A percentile compares a stretch with the other conserved stretches of the same genome.
Evolutionary conservation across 148 eudicot genomes (phyloP).

Genomic region (Pouteria glomerata): DNA sequence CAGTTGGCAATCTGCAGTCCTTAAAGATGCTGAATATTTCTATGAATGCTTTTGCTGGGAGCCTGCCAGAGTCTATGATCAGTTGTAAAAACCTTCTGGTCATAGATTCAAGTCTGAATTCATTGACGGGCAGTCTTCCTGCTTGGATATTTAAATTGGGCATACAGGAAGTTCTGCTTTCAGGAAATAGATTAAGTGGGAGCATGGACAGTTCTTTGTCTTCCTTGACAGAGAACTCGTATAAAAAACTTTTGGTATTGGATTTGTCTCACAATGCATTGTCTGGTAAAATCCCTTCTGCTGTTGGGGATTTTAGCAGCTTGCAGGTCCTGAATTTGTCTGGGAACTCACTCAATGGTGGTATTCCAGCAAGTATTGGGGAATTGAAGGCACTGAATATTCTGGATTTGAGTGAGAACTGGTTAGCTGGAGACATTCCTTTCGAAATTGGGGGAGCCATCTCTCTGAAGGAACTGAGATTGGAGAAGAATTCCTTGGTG

Average conservation of each 20-base stretch:
- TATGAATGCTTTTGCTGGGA: conserved; percentile 53
- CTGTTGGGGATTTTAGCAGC: conserved; percentile 49
- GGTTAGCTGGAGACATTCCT: conserved; percentile 60
- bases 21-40: conserved; percentile 61
- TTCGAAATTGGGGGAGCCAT: conserved; percentile 56
- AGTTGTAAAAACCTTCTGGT: conserved; percentile 52
- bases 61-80: conserved; percentile 60
- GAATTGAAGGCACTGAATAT: conserved; percentile 45
- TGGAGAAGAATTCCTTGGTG: conserved; percentile 46
- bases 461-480: conserved; percentile 48
- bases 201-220: conserved; percentile 39
- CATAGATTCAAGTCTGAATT: conserved; percentile 62
- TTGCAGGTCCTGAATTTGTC: conserved; percentile 60
- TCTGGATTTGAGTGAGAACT: conserved; percentile 66
- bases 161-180: conserved; percentile 51
- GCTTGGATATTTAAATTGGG: conserved; percentile 61
- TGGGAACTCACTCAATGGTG: conserved; percentile 50
- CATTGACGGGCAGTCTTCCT: conserved; percentile 63
- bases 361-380: conserved; percentile 52
- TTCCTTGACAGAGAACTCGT: conserved; percentile 33
- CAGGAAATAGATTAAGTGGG: conserved; percentile 65
- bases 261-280: conserved; percentile 69
- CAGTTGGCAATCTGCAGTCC: conserved; percentile 64
- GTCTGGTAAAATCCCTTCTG: conserved; percentile 54
- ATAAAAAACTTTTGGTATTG: conserved; percentile 47